Percentiles rank a stretch among this genome's conserved stretches.
phyloP scores from a whole-genome alignment of 2,329 filamentous ascomycete genomes.

The Microsporum canis region DNA sequence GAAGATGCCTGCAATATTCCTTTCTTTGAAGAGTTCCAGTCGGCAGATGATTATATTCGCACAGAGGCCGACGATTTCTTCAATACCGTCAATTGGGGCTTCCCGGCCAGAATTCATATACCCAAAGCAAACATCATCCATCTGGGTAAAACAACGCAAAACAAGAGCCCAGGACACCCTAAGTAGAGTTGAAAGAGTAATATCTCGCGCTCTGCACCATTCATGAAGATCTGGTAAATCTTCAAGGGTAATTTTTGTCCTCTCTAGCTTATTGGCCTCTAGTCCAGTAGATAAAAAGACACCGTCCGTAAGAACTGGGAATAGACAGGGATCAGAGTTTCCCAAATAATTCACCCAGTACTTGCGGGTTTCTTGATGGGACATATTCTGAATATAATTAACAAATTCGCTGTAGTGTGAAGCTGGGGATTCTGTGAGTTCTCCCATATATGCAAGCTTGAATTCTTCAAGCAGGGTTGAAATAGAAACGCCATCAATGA shows the following conservation, averaged over 20 bases:
- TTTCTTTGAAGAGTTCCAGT: slow-evolving; percentile 28
- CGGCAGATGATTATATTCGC: slow-evolving; percentile 30
- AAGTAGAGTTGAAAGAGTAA: slow-evolving; percentile 41
- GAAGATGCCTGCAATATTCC: slow-evolving; percentile 40
- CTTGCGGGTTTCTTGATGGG: slow-evolving; percentile 22
- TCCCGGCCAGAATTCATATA: slow-evolving; percentile 46
- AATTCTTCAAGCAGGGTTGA: slow-evolving; percentile 32
- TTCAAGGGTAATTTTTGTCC: slow-evolving; percentile 5
- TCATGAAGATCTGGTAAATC: slow-evolving; percentile 19
- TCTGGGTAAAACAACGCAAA: slow-evolving; percentile 38
- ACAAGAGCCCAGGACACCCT: slow-evolving; percentile 45
- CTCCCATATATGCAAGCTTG: slow-evolving; percentile 26
- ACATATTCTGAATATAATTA: slow-evolving; percentile 22
- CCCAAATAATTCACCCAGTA: slow-evolving; percentile 33
- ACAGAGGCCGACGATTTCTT: slow-evolving; percentile 38
- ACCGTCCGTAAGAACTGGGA: slow-evolving; percentile 22
- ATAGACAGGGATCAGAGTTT: slow-evolving; percentile 31
- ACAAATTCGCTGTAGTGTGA: slow-evolving; percentile 29
- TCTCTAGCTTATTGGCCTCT: slow-evolving; percentile 16
- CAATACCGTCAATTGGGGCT: slow-evolving; percentile 38
- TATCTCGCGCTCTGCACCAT: slow-evolving; percentile 13
- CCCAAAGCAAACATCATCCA: slow-evolving; percentile 42
- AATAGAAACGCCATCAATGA: slow-evolving; percentile 37
- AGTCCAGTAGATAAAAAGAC: slow-evolving; percentile 16
- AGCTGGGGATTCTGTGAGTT: slow-evolving; percentile 20